Evolutionary conservation across 2,329 filamentous ascomycete genomes (phyloP).

Genomic region (Fusarium bactridioides): DNA sequence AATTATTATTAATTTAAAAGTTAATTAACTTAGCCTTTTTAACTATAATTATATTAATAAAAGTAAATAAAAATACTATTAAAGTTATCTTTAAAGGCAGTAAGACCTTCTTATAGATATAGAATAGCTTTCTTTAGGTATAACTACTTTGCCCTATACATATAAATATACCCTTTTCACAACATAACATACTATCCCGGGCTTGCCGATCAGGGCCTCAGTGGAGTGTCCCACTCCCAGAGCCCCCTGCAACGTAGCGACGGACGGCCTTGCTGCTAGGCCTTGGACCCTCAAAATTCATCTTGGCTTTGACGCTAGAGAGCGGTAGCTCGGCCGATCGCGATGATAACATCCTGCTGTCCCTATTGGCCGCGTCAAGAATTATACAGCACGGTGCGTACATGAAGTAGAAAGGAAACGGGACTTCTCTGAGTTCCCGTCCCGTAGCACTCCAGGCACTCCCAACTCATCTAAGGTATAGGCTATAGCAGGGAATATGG

Average conservation of each 20-base stretch:
- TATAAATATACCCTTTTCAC: too few species aligned
- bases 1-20: too few species aligned
- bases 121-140: too few species aligned
- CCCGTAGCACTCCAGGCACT: not conserved
- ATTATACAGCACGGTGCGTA: not conserved
- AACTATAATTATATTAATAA: too few species aligned
- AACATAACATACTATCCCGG: too few species aligned
- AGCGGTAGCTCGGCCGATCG: conserved; percentile 38
- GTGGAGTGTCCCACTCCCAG: conserved; percentile 6
- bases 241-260: conserved; percentile 9
- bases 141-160: too few species aligned
- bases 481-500: not conserved
- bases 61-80: too few species aligned
- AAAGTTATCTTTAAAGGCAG: too few species aligned
- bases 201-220: too few species aligned
- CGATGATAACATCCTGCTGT: conserved; percentile 7
- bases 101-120: too few species aligned
- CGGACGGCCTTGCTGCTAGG: conserved; percentile 12
- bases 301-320: conserved; percentile 40
- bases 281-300: conserved; percentile 20
- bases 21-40: too few species aligned
- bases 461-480: not conserved
- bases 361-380: not conserved
- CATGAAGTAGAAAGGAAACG: not conserved
- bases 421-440: not conserved